Evolutionary conservation across 2,329 filamentous ascomycete species (phyloP), one percentile per base, ranked within the genome.

Genomic region (Kalaharituber pfeilii): DNA sequence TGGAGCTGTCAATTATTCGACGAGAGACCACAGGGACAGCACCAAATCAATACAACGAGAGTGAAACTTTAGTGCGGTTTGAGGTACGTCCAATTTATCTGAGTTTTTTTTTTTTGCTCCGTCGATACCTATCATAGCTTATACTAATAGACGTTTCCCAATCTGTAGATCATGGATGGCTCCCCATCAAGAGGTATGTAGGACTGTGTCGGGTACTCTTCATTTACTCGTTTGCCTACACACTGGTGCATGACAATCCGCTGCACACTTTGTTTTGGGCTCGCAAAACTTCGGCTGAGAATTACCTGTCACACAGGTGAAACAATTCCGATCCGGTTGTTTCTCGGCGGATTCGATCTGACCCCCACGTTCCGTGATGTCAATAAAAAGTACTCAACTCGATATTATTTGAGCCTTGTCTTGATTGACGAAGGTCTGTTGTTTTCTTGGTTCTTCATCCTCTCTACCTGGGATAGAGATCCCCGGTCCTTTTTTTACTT

Each of bases 21-120:
- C 76, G 93, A 63, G 91, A 98, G 72, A 98, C 91, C 2, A 98
- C 91, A 0, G 91, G 93, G 53, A 86, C 87, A 4, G 86, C 91
- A 22, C 91, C 91, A 5, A 98, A 98, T 68, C 93, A 98, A 70
- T 98, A 98, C 72, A 98, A 98, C 68, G 93, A 98, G 73, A 96
- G 88, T 70, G 91, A 98, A 72, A 98, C 91, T 2, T 72, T 98
- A 63, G 91, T 98, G 55, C 80, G 93, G 61, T 98, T 98, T 65
- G 91, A 98, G 78, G 82, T 85, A 69, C 64, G 18, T 18, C 20
- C 15, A 39, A 39, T 39, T 39, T 13, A 39, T 39, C 33, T 18
- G 20, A 39, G 2, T 39, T 22, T 22, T 47, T 13, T 20, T 13
- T 26, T 49, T 66, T 59, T 57, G 51, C 18, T 33, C 18, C 9